Conservation (phyloP, 2,329 filamentous ascomycete species). For the Aspergillus arachidicola region DNA sequence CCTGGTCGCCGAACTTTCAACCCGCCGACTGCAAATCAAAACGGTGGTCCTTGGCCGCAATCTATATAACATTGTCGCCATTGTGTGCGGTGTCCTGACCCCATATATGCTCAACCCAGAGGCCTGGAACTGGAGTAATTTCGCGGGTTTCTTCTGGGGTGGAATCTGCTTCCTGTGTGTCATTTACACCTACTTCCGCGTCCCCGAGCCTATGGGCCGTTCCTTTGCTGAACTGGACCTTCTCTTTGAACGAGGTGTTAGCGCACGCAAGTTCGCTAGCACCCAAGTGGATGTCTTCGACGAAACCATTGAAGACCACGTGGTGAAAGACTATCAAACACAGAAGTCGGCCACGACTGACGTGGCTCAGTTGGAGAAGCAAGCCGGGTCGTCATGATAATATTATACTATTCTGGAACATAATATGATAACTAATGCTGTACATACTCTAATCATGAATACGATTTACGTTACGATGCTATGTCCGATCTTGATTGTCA, state of each 20-base stretch:
- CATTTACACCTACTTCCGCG: slow-evolving; percentile 77
- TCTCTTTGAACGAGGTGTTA: slow-evolving; percentile 73
- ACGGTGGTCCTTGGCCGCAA: slow-evolving; percentile 85
- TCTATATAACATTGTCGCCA: slow-evolving; percentile 78
- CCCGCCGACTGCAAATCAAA: slow-evolving; percentile 83
- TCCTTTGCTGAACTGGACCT: slow-evolving; percentile 86
- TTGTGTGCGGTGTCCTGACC: slow-evolving; percentile 78
- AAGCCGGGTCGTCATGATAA: slow-evolving; percentile 9
- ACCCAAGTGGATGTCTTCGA: slow-evolving; percentile 60
- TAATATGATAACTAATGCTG: slow-evolving; percentile 12
- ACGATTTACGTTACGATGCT: slow-evolving; percentile 15
- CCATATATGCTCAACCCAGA: slow-evolving; percentile 91
- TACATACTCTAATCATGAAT: slow-evolving; percentile 25
- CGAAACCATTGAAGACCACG: slow-evolving; percentile 34
- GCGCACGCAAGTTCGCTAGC: slow-evolving; percentile 70
- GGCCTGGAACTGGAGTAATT: slow-evolving; percentile 87
- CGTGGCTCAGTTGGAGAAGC: slow-evolving; percentile 58
- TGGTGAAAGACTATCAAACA: slow-evolving; percentile 33
- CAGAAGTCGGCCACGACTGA: slow-evolving; percentile 55
- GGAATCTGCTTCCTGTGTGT: slow-evolving; percentile 79
- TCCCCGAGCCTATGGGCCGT: slow-evolving; percentile 78
- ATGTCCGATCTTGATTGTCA: neutral
- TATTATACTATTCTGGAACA: slow-evolving; percentile 12
- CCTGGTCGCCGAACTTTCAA: slow-evolving; percentile 81
- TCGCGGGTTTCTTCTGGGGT: slow-evolving; percentile 84